phyloP scores from a whole-genome alignment of 495 filamentous ascomycete genomes.

The Endocarpon pusillum region DNA sequence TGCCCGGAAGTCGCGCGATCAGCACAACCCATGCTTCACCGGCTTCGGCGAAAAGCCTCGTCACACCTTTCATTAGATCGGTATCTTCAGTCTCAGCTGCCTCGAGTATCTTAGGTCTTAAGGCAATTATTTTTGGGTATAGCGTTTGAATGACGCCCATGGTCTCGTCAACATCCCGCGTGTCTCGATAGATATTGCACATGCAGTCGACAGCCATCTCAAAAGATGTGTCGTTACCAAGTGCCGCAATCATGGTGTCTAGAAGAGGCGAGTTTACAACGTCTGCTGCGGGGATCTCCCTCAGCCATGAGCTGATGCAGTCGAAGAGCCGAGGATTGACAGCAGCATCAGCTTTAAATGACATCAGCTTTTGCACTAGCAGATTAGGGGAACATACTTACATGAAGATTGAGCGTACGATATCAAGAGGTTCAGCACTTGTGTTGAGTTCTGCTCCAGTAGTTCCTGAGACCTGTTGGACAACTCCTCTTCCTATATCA shows the following conservation, averaged over 20 bases:
- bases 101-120: slow-evolving; percentile 61
- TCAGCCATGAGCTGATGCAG: slow-evolving; percentile 90
- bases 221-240: slow-evolving; percentile 60
- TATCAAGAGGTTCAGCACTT: slow-evolving; percentile 69
- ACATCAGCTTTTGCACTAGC: not conserved
- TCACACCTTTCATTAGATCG: slow-evolving; percentile 78
- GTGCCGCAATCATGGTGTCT: slow-evolving; percentile 57
- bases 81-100: slow-evolving; percentile 64
- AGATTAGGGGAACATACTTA: slow-evolving; percentile 24
- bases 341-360: slow-evolving; percentile 38
- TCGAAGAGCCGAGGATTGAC: slow-evolving; percentile 83
- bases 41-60: slow-evolving; percentile 79
- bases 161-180: slow-evolving; percentile 73
- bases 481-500: slow-evolving; percentile 91
- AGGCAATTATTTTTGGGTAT: slow-evolving; percentile 64
- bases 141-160: slow-evolving; percentile 63
- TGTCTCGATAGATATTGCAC: slow-evolving; percentile 80
- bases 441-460: slow-evolving; percentile 71
- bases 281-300: slow-evolving; percentile 69
- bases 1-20: slow-evolving; percentile 61
- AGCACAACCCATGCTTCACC: slow-evolving; percentile 87
- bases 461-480: slow-evolving; percentile 63
- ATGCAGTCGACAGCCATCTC: slow-evolving; percentile 87
- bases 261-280: slow-evolving; percentile 78
- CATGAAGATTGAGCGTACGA: slow-evolving; percentile 83